phyloP scores from a whole-genome alignment of 1,139 yeast species.

The Hemisphaericaspora xylanilytica region DNA sequence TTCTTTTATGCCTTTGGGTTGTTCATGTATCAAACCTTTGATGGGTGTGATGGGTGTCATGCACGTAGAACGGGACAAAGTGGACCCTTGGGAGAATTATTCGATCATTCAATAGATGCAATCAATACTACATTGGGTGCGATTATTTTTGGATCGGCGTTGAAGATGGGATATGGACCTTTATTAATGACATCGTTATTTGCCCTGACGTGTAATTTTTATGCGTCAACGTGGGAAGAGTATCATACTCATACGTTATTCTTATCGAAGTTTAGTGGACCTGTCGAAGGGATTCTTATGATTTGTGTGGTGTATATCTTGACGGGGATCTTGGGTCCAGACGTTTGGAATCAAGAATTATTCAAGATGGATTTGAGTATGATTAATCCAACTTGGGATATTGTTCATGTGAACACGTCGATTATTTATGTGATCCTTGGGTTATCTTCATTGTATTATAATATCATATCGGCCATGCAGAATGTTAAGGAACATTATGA shows the following conservation, averaged over 20 bases:
- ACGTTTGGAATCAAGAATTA: constrained; percentile 53
- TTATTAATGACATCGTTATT: constrained; percentile 66
- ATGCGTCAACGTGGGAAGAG: constrained; percentile 94
- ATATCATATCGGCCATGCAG: constrained; percentile 66
- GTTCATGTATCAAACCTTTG: constrained; percentile 91
- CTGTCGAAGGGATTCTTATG: constrained; percentile 88
- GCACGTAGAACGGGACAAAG: constrained; percentile 92
- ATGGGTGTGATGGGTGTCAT: constrained; percentile 94
- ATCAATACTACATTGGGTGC: constrained; percentile 81
- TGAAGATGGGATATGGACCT: constrained; percentile 70
- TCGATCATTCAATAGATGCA: constrained; percentile 93
- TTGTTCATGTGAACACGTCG: constrained; percentile 32
- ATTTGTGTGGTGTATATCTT: constrained; percentile 52
- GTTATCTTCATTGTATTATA: constrained; percentile 59
- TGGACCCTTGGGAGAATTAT: constrained; percentile 91
- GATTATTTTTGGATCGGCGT: constrained; percentile 68
- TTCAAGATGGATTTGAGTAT: constrained; percentile 34
- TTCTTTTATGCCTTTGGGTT: constrained; percentile 78
- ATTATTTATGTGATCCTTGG: constrained; percentile 51
- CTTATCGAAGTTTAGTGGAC: constrained; percentile 82
- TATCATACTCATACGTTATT: constrained; percentile 84
- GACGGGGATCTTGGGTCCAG: constrained; percentile 72
- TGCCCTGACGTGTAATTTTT: constrained; percentile 76
- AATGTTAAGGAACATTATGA: constrained; percentile 62
- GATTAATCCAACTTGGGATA: constrained; percentile 22